These are phyloP conservation scores for Cytospora piceicola DNA, from an alignment of 2,329 filamentous ascomycete species.

Conservation along the genomic window DNA sequence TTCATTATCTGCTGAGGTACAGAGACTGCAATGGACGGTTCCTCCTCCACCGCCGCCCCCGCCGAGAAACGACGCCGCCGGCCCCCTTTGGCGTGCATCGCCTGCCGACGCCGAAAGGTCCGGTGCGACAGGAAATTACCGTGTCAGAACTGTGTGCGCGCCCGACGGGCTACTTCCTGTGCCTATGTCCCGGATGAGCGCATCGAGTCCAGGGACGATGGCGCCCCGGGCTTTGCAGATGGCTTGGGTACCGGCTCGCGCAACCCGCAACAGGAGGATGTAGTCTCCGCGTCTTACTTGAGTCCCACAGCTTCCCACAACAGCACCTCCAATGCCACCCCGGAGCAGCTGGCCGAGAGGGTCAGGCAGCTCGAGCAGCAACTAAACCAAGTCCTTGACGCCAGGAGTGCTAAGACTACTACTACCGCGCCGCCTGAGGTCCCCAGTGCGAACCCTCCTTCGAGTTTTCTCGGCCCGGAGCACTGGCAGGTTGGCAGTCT, in stretches of 20 bases:
- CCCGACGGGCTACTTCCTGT: constrained; percentile 41
- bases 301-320: neutral
- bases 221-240: constrained; percentile 3
- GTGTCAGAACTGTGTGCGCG: constrained; percentile 47
- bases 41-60: neutral
- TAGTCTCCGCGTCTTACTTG: constrained; percentile 15
- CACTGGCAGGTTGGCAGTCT: constrained; percentile 8
- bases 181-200: constrained; percentile 39
- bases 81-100: constrained; percentile 39
- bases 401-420: constrained; percentile 26
- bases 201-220: constrained; percentile 20
- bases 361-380: constrained; percentile 51
- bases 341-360: constrained; percentile 40
- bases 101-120: constrained; percentile 50
- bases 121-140: constrained; percentile 47
- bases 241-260: constrained; percentile 2
- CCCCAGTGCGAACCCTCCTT: constrained; percentile 47
- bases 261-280: constrained; percentile 14
- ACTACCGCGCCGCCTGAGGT: constrained; percentile 31
- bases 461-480: constrained; percentile 41
- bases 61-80: constrained; percentile 31
- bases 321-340: neutral
- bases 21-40: neutral
- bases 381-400: constrained; percentile 37
- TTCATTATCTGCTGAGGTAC: neutral